Conservation (phyloP, 441 rosid species). For the Populus tomentosa region DNA sequence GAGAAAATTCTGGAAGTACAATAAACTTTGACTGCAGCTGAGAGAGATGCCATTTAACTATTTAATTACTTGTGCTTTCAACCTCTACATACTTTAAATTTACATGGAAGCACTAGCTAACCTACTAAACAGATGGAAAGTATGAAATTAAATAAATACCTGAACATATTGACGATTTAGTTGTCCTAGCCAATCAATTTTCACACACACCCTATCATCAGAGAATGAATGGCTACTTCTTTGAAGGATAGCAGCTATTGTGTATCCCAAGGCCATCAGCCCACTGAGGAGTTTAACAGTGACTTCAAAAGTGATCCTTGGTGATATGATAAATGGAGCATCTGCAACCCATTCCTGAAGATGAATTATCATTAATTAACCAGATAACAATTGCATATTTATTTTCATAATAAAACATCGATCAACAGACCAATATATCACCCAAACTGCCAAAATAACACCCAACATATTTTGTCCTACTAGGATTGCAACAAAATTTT, state of each 20-base stretch:
- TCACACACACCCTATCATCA: constrained; percentile 69
- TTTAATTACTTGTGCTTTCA: too few relatives aligned
- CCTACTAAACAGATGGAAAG: too few relatives aligned
- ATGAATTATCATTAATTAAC: constrained; percentile 14
- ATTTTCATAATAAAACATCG: background rate
- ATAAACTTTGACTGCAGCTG: too few relatives aligned
- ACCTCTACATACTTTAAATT: too few relatives aligned
- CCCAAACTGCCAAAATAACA: background rate
- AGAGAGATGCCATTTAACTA: too few relatives aligned
- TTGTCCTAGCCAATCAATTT: constrained; percentile 95
- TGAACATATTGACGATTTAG: constrained; percentile 84
- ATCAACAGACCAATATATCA: background rate
- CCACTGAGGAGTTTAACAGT: constrained; percentile 98
- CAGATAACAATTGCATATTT: background rate
- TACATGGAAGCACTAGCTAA: too few relatives aligned
- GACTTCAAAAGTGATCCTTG: constrained; percentile 97
- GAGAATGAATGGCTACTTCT: constrained; percentile 87
- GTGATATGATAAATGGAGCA: constrained; percentile 92
- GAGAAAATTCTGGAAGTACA: too few relatives aligned
- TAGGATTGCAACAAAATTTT: too few relatives aligned
- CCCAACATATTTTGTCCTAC: too few relatives aligned
- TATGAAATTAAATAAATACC: constrained; percentile 35
- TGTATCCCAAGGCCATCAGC: too few relatives aligned
- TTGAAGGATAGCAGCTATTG: constrained; percentile 91
- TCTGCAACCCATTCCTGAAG: constrained; percentile 95